Evolutionary conservation across 305 asterid genomes (phyloP).

Genomic region (Fraxinus floribunda): DNA sequence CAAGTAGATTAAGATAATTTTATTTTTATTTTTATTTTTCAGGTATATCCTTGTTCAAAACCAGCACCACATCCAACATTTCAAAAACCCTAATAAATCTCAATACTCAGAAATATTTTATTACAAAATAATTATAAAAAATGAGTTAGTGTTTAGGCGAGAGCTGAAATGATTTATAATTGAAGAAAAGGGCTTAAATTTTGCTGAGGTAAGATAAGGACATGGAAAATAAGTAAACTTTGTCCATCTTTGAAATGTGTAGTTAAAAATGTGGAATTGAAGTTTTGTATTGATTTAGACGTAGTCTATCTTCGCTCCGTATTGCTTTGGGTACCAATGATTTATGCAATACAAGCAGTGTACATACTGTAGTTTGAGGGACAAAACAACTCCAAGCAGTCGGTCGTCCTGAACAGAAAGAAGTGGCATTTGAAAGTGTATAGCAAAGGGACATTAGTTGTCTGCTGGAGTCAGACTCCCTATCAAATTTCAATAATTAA

Average conservation of each 20-base stretch:
- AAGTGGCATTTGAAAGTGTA: neutral
- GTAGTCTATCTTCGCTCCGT: neutral
- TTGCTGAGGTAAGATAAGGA: neutral
- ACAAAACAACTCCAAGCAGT: neutral
- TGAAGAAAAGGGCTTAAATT: neutral
- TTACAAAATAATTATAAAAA: too few relatives aligned
- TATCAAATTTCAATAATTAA: neutral
- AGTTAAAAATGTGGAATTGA: neutral
- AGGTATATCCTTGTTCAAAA: neutral
- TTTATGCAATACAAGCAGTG: neutral
- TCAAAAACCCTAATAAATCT: neutral
- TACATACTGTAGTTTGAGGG: neutral
- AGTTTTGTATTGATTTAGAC: neutral
- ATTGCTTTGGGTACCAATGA: neutral
- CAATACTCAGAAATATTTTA: neutral
- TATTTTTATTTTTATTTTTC: too few relatives aligned
- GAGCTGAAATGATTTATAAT: neutral
- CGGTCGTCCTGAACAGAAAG: neutral
- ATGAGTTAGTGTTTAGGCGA: neutral
- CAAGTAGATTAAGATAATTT: neutral
- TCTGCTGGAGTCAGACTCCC: neutral
- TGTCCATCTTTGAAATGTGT: neutral
- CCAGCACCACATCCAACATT: neutral
- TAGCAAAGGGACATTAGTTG: neutral
- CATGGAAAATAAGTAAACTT: neutral